A percentile compares a stretch with the other conserved stretches of the same genome.
Conservation (phyloP, 768 basidiomycete species). For the Asterophora lycoperdoides region DNA sequence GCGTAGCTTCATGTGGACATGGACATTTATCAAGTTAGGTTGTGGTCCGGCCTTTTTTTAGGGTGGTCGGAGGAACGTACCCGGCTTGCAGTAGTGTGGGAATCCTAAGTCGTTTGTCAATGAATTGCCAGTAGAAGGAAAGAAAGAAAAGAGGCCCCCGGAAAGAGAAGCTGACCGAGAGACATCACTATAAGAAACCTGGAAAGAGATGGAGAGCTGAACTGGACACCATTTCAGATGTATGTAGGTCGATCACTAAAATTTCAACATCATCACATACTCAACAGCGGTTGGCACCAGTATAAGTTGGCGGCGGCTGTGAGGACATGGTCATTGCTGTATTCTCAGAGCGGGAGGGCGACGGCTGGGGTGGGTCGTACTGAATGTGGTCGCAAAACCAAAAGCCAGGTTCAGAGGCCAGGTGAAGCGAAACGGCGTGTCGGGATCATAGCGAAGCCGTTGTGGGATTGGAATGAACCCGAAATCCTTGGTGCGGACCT, state of each 20-base stretch:
- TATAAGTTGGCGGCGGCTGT: conserved; percentile 73
- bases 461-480: conserved; percentile 63
- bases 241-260: no score
- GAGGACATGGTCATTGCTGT: background rate
- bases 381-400: conserved; percentile 59
- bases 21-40: background rate
- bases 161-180: conserved; percentile 28
- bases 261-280: conserved; percentile 32
- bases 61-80: conserved; percentile 28
- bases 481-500: conserved; percentile 44
- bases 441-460: conserved; percentile 46
- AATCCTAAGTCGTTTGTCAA: conserved; percentile 36
- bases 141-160: no score
- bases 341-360: background rate
- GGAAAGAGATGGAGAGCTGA: conserved; percentile 35
- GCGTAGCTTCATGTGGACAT: conserved; percentile 49
- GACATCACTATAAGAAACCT: conserved; percentile 35
- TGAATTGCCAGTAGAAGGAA: conserved; percentile 22
- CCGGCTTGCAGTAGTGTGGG: conserved; percentile 68
- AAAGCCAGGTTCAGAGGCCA: conserved; percentile 51
- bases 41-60: background rate
- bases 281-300: conserved; percentile 78
- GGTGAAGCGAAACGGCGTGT: conserved; percentile 50
- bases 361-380: conserved; percentile 17
- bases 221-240: no score